phyloP scores from a whole-genome alignment of 305 asterid genomes.

The Fraxinus greggii region DNA sequence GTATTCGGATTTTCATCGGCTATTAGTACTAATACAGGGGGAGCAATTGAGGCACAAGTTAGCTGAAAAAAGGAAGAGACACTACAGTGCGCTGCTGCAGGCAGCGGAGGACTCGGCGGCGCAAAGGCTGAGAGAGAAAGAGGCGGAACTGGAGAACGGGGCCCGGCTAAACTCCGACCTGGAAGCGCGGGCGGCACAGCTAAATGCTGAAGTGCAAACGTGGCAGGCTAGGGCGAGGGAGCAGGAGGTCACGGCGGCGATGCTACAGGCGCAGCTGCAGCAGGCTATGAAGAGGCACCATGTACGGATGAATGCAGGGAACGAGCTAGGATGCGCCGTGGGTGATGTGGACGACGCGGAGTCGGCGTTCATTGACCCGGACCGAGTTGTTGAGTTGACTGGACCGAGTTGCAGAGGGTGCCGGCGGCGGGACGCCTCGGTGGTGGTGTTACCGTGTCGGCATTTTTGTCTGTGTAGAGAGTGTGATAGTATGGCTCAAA shows the following conservation, averaged over 20 bases:
- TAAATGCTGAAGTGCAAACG: background rate
- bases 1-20: background rate
- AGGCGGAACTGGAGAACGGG: constrained; percentile 6
- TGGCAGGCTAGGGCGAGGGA: background rate
- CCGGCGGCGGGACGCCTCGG: constrained; percentile 34
- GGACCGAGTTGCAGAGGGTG: constrained; percentile 42
- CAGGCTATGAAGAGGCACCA: constrained; percentile 25
- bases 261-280: constrained; percentile 23
- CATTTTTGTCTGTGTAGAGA: constrained; percentile 40
- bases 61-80: constrained; percentile 3
- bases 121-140: constrained; percentile 1
- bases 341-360: constrained; percentile 44
- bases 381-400: constrained; percentile 32
- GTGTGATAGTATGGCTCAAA: constrained; percentile 38
- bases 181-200: constrained; percentile 1
- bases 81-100: background rate
- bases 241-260: background rate
- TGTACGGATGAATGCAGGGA: constrained; percentile 12
- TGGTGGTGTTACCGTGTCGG: constrained; percentile 43
- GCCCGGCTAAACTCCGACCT: background rate
- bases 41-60: constrained; percentile 7
- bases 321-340: background rate
- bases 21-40: background rate
- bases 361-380: constrained; percentile 45
- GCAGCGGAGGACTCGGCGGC: constrained; percentile 11